Percentiles rank a stretch among this genome's conserved stretches.
Conservation (phyloP, 495 filamentous ascomycete genomes). For the Podospora didyma region DNA sequence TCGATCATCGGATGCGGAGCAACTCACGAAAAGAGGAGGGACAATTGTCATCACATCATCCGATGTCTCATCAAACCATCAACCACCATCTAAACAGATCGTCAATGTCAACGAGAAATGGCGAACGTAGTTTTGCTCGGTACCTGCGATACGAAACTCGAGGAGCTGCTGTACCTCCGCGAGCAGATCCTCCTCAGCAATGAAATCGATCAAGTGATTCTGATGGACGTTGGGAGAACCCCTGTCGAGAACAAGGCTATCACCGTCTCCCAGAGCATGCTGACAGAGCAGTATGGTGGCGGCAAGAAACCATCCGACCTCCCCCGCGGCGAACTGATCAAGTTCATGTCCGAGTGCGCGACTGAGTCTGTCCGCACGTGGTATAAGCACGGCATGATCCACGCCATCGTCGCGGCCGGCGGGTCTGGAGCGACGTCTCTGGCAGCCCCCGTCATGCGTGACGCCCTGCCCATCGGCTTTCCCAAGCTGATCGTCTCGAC, state of each 20-base stretch:
- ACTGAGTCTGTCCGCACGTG: conserved; percentile 33
- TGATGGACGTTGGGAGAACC: conserved; percentile 56
- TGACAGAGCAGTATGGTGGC: conserved; percentile 9
- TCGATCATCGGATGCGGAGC: no score
- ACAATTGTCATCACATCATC: background rate
- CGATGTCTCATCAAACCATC: no score
- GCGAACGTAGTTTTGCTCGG: conserved; percentile 56
- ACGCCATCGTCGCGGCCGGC: conserved; percentile 53
- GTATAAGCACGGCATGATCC: conserved; percentile 32
- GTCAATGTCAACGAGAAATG: conserved; percentile 16
- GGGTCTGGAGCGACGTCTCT: conserved; percentile 58
- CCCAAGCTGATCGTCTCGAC: conserved; percentile 70
- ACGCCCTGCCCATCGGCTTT: conserved; percentile 55
- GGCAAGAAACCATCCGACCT: conserved; percentile 18
- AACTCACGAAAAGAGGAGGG: no score
- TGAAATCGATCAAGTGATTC: conserved; percentile 31
- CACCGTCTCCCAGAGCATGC: conserved; percentile 37
- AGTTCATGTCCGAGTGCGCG: conserved; percentile 43
- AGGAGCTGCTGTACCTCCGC: conserved; percentile 55
- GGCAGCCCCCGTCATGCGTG: conserved; percentile 53
- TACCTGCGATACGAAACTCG: conserved; percentile 65
- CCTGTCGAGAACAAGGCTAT: conserved; percentile 41
- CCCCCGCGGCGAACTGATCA: conserved; percentile 47
- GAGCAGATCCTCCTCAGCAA: conserved; percentile 36
- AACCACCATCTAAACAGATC: no score